A percentile compares a stretch with the other conserved stretches of the same genome.
Evolutionary conservation across 805 yeast species (phyloP).

Genomic region (Metschnikowia chrysomelidarum): DNA sequence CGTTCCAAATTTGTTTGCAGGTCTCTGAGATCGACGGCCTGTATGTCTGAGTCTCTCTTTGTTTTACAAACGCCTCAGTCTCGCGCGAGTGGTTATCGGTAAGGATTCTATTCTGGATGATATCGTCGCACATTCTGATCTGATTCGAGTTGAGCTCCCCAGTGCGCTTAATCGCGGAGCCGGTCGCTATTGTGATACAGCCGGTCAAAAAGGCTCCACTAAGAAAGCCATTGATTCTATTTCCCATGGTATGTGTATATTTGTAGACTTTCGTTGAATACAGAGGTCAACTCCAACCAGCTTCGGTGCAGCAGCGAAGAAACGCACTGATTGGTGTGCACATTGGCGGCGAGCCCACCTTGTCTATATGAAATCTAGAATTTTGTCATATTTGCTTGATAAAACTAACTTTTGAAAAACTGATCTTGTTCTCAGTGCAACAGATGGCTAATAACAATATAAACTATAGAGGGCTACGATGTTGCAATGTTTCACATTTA

Average conservation of each 20-base stretch:
- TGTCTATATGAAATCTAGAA: too few relatives aligned
- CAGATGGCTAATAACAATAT: too few relatives aligned
- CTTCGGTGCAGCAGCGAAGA: not conserved
- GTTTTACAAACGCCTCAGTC: constrained; percentile 42
- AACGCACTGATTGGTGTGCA: constrained; percentile 11
- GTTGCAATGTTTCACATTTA: too few relatives aligned
- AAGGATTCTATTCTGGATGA: constrained; percentile 54
- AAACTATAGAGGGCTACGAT: too few relatives aligned
- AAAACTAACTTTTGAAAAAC: too few relatives aligned
- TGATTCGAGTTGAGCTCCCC: constrained; percentile 45
- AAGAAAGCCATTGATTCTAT: constrained; percentile 44
- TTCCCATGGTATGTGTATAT: constrained; percentile 30
- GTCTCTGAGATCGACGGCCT: constrained; percentile 55
- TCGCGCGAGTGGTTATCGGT: constrained; percentile 45
- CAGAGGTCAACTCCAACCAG: too few relatives aligned
- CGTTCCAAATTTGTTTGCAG: constrained; percentile 76
- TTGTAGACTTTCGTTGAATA: not conserved
- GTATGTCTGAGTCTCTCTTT: constrained; percentile 19
- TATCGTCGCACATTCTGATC: constrained; percentile 46
- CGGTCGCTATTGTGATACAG: constrained; percentile 60
- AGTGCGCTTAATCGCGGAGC: constrained; percentile 50
- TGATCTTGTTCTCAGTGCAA: too few relatives aligned
- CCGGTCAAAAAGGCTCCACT: constrained; percentile 62
- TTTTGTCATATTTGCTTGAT: too few relatives aligned
- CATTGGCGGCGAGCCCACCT: too few relatives aligned